Conservation (phyloP, 805 yeast genomes). For the Lachancea waltii region DNA sequence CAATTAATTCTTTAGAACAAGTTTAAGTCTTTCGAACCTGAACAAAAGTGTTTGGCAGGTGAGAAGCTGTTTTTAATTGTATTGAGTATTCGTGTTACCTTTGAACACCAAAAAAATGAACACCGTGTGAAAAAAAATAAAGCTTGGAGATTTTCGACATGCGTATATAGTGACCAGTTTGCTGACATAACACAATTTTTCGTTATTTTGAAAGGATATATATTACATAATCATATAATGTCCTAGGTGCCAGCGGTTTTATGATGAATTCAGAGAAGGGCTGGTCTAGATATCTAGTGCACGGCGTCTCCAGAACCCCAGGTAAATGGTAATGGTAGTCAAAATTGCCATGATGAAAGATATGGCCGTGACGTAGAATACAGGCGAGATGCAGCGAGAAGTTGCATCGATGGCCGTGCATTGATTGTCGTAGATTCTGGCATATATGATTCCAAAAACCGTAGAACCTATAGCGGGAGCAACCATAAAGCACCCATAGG, state of each 20-base stretch:
- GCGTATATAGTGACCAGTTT: too few species aligned
- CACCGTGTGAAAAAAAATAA: too few species aligned
- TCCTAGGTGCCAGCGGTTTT: too few species aligned
- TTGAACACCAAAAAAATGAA: too few species aligned
- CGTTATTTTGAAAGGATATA: too few species aligned
- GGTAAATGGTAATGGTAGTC: background rate
- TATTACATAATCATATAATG: too few species aligned
- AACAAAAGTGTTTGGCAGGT: background rate
- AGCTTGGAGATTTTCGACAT: too few species aligned
- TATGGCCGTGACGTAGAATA: conserved; percentile 14
- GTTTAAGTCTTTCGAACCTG: background rate
- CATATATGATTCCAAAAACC: conserved; percentile 63
- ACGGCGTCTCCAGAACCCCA: conserved; percentile 8
- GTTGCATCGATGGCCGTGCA: conserved; percentile 16
- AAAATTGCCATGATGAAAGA: conserved; percentile 11
- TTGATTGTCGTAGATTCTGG: conserved; percentile 47
- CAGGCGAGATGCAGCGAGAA: conserved; percentile 19
- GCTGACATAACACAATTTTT: too few species aligned
- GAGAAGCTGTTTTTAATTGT: background rate
- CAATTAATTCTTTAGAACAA: background rate
- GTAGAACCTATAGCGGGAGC: conserved; percentile 84
- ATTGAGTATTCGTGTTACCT: too few species aligned
- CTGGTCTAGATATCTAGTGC: background rate
- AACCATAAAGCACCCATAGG: conserved; percentile 84
- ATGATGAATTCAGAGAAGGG: background rate